Conservation (phyloP, 1,284 basidiomycete genomes). For the Trichosporon coremiiforme region DNA sequence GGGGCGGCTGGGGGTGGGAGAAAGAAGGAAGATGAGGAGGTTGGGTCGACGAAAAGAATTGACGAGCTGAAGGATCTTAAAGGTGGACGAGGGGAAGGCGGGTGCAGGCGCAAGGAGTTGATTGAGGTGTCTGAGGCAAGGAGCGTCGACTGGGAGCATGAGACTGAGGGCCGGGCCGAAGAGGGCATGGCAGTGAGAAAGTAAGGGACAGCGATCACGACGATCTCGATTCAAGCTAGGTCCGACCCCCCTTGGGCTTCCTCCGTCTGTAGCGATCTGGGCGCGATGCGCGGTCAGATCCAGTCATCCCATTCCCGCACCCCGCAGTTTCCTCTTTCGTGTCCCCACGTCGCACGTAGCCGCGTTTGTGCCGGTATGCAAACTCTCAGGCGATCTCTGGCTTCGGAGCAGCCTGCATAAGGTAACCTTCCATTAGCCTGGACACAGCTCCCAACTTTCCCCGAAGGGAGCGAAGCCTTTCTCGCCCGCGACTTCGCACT, state of each 20-base stretch:
- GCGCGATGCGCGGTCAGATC: not conserved
- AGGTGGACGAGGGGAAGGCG: not conserved
- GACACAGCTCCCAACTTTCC: not conserved
- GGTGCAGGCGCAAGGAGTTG: not conserved
- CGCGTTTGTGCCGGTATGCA: not conserved
- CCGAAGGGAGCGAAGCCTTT: not conserved
- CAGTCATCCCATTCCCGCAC: not conserved
- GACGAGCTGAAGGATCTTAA: not conserved
- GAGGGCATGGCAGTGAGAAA: not conserved
- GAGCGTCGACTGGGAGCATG: not conserved
- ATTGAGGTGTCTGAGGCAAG: not conserved
- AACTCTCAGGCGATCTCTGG: not conserved
- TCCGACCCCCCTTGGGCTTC: not conserved
- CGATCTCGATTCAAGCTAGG: conserved; percentile 1
- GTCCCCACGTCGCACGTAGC: not conserved
- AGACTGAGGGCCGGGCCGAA: not conserved
- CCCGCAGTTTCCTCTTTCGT: not conserved
- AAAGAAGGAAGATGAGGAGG: not conserved
- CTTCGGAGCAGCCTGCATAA: not conserved
- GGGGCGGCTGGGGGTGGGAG: not conserved
- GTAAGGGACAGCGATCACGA: conserved; percentile 1
- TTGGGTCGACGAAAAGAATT: not conserved
- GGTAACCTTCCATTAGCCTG: conserved; percentile 8
- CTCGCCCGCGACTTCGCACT: conserved; percentile 2
- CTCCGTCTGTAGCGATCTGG: not conserved